Evolutionary conservation across 495 filamentous ascomycete genomes (phyloP).

Genomic region (Penicillium mononematosum): DNA sequence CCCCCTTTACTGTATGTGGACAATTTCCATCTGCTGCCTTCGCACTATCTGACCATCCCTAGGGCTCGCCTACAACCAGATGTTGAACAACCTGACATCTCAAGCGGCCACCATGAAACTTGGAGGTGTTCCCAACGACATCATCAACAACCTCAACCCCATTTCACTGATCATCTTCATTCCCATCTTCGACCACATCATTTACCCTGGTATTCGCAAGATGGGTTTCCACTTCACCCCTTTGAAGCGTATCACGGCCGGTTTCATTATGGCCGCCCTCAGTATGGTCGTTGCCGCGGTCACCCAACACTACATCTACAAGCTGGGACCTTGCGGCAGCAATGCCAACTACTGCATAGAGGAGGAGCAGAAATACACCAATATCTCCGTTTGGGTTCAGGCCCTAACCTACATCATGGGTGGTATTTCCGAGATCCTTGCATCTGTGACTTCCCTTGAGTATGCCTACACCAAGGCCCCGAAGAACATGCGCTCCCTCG

Average conservation of each 20-base stretch:
- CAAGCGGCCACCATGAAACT: constrained; percentile 72
- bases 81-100: constrained; percentile 69
- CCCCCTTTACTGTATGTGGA: constrained; percentile 59
- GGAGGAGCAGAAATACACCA: constrained; percentile 29
- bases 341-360: constrained; percentile 49
- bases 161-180: constrained; percentile 76
- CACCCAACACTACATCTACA: constrained; percentile 71
- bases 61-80: constrained; percentile 59
- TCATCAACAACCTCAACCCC: constrained; percentile 76
- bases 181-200: constrained; percentile 64
- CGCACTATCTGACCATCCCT: neutral
- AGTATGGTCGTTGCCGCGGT: constrained; percentile 67
- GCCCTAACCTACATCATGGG: constrained; percentile 63
- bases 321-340: constrained; percentile 55
- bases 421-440: constrained; percentile 72
- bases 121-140: constrained; percentile 72
- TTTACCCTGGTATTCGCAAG: constrained; percentile 68
- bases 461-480: constrained; percentile 82
- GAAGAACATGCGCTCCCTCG: constrained; percentile 70
- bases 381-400: constrained; percentile 65
- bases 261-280: constrained; percentile 59
- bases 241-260: constrained; percentile 68
- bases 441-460: constrained; percentile 62
- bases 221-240: constrained; percentile 66
- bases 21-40: neutral